Conservation (phyloP, 192 early-diverging fungal species). For the Phlyctochytrium bullatum region DNA sequence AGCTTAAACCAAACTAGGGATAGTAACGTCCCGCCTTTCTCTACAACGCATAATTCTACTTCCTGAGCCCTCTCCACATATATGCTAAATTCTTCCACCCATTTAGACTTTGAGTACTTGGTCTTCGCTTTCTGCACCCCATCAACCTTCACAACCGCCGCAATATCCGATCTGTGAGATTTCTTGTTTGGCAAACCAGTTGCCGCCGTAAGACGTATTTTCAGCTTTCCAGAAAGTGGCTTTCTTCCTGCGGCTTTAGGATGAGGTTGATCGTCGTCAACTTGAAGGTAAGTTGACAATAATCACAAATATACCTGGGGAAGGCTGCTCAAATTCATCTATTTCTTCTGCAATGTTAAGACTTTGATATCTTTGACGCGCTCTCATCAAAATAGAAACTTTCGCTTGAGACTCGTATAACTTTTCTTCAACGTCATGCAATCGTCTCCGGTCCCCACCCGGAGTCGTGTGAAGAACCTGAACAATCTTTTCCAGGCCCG, state of each 20-base stretch:
- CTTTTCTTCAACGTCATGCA: conserved; percentile 42
- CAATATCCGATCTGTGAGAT: conserved; percentile 60
- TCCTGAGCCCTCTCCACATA: conserved; percentile 88
- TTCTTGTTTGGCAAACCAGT: conserved; percentile 48
- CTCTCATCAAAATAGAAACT: conserved; percentile 37
- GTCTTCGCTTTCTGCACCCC: conserved; percentile 75
- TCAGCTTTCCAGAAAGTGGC: conserved; percentile 34
- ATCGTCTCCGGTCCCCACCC: conserved; percentile 35
- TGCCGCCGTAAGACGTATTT: conserved; percentile 32
- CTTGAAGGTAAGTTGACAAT: not conserved
- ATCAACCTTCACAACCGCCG: conserved; percentile 80
- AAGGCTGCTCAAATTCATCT: not conserved
- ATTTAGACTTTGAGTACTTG: conserved; percentile 61
- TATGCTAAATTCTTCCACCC: conserved; percentile 85
- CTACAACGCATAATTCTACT: conserved; percentile 87
- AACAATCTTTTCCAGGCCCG: conserved; percentile 71
- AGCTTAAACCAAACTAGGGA: conserved; percentile 92
- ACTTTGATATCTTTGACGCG: conserved; percentile 79
- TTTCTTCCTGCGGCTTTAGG: conserved; percentile 2
- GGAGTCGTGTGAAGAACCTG: conserved; percentile 22
- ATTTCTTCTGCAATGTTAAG: conserved; percentile 74
- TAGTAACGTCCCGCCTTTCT: conserved; percentile 71
- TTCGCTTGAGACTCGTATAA: conserved; percentile 45
- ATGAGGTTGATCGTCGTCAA: not conserved
- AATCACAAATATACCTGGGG: not conserved